Conservation (phyloP, 2,329 filamentous ascomycete species). For the Aschersonia sp. region DNA sequence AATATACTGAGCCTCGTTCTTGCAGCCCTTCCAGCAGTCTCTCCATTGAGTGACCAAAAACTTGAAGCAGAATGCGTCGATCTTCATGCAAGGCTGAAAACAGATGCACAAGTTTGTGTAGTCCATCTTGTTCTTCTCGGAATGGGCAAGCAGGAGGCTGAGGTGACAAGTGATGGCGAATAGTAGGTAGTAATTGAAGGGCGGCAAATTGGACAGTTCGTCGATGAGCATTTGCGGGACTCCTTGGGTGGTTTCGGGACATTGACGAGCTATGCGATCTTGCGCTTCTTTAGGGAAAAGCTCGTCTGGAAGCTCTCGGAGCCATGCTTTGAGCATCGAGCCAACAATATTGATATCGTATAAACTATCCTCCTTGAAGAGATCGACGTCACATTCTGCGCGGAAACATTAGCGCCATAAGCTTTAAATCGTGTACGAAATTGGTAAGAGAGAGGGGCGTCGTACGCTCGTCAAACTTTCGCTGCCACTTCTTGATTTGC, state of each 20-base stretch:
- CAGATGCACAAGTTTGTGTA: conserved; percentile 92
- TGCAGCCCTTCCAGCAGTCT: conserved; percentile 93
- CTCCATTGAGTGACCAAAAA: conserved; percentile 93
- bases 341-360: conserved; percentile 96
- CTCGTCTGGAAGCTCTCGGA: conserved; percentile 87
- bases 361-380: conserved; percentile 75
- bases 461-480: conserved; percentile 73
- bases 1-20: conserved; percentile 70
- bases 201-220: conserved; percentile 83
- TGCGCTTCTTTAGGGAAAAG: conserved; percentile 79
- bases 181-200: conserved; percentile 94
- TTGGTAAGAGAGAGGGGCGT: conserved; percentile 1
- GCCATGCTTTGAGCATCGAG: conserved; percentile 92
- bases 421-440: not conserved
- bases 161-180: conserved; percentile 96
- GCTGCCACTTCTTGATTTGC: conserved; percentile 87
- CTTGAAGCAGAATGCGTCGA: conserved; percentile 89
- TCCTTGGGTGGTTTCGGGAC: conserved; percentile 53
- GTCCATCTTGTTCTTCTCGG: conserved; percentile 97
- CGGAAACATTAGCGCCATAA: not conserved
- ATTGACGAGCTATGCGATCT: conserved; percentile 66
- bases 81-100: conserved; percentile 94
- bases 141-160: conserved; percentile 77
- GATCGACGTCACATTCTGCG: conserved; percentile 71
- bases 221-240: conserved; percentile 81